A percentile compares a stretch with the other conserved stretches of the same genome.
Conservation (phyloP, 169 alveolate genomes). For the Babesia ovis region DNA sequence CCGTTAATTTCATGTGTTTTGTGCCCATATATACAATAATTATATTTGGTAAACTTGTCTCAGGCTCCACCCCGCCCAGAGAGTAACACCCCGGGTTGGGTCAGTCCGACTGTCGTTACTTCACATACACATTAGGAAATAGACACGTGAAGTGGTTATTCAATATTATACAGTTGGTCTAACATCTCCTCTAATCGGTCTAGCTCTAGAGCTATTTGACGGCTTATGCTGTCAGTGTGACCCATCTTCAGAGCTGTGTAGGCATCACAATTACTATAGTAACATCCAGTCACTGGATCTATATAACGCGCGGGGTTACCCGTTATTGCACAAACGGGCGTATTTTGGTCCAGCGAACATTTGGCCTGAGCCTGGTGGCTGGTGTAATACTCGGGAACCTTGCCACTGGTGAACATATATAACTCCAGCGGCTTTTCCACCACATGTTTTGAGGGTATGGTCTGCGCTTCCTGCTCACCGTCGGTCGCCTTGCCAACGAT, state of each 20-base stretch:
- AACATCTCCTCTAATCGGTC: slow-evolving; percentile 17
- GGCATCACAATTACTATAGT: slow-evolving; percentile 43
- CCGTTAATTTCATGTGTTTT: neutral
- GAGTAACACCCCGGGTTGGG: no score
- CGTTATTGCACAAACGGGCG: slow-evolving; percentile 54
- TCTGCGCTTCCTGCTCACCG: slow-evolving; percentile 18
- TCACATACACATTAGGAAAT: neutral
- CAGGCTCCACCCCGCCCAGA: no score
- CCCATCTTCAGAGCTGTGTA: slow-evolving; percentile 29
- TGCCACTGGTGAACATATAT: slow-evolving; percentile 68
- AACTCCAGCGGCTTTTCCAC: slow-evolving; percentile 67
- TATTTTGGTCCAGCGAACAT: neutral
- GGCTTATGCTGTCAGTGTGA: slow-evolving; percentile 10
- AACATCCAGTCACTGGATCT: slow-evolving; percentile 56
- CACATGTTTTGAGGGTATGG: slow-evolving; percentile 22
- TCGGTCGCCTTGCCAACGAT: slow-evolving; percentile 45
- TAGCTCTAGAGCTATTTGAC: slow-evolving; percentile 8
- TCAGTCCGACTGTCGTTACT: no score
- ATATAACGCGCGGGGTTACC: slow-evolving; percentile 54
- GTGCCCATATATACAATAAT: no score
- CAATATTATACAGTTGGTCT: neutral
- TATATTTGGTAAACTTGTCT: no score
- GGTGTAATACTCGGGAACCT: slow-evolving; percentile 54
- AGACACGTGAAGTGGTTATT: neutral
- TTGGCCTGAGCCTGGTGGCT: neutral